phyloP scores from a whole-genome alignment of 805 yeast species.

The Lipomyces yamanashiensis region DNA sequence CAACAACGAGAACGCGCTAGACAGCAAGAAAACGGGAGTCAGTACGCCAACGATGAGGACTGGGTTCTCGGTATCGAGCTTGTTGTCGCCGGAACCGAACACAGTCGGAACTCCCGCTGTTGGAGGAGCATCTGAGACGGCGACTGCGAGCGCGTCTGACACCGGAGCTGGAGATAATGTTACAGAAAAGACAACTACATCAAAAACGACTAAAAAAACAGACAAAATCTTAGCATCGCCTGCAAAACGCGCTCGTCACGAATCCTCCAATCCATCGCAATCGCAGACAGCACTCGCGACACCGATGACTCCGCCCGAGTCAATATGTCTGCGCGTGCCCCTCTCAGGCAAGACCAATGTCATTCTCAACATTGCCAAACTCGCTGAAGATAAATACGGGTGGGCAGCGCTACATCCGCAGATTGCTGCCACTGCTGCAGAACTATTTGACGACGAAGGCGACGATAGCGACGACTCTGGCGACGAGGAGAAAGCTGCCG shows the following conservation, averaged over 20 bases:
- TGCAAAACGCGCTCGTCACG: constrained; percentile 12
- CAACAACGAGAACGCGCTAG: no score
- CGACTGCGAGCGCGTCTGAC: constrained; percentile 2
- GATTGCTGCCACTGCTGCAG: constrained; percentile 34
- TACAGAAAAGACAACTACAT: background rate
- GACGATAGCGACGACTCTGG: constrained; percentile 40
- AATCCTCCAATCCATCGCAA: constrained; percentile 2
- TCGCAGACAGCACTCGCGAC: constrained; percentile 7
- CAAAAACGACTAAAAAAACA: background rate
- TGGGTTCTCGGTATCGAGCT: constrained; percentile 11
- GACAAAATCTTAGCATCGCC: background rate
- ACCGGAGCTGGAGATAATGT: background rate
- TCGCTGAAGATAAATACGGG: constrained; percentile 86
- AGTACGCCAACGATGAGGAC: background rate
- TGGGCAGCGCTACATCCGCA: constrained; percentile 51
- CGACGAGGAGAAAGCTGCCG: constrained; percentile 45
- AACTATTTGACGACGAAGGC: constrained; percentile 53
- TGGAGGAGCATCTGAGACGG: background rate
- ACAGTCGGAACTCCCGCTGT: no score
- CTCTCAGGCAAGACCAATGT: constrained; percentile 46
- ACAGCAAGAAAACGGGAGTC: no score
- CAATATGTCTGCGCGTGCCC: constrained; percentile 36
- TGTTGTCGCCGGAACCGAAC: constrained; percentile 10
- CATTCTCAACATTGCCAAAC: constrained; percentile 69
- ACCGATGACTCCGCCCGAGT: constrained; percentile 21